Evolutionary conservation across 169 alveolate species (phyloP), one percentile per base, ranked within the genome.

Genomic region (Eimeria necatrix): DNA sequence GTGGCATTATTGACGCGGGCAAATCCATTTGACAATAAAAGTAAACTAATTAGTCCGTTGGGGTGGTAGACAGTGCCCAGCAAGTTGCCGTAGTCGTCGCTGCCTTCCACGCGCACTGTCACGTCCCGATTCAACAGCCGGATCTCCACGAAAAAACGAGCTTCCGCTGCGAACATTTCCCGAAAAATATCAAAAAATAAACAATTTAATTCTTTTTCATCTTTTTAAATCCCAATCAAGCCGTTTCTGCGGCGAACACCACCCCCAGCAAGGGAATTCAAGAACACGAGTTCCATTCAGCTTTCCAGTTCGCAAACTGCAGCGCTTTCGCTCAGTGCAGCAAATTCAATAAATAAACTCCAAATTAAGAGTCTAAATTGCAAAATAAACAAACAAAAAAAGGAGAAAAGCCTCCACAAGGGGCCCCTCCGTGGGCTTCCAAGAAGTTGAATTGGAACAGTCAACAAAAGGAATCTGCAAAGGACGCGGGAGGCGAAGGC

Each of bases 51-150:
- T 48, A 78, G 48, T 3, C 96, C 96, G n/a, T 68, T 74, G 49
- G 96, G 96, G 89, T 94, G 96, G 51, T 32, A 60, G 26, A 94
- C 53, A 12, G 93, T 89, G 9, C 95, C 96, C 7, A 22, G 32
- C 51, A 94, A 7, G 41, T 80, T 85, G 51, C 95, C 95, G 22
- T 18, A 56, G 24, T 88, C 91, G 48, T 78, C 91, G 68, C 64
- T 48, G 71, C 93, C 95, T 48, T 94, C 95, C 16, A 94, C 49
- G 48, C 95, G 92, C 46, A 94, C 95, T 14, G 70, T 92, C 60
- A 94, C 95, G 48, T 90, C 93, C 10, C 96, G 95, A 52, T 94
- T 94, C 90, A 94, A 64, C 68, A 94, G 87, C 3, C 96, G 78
- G 14, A 59, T 56, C 88, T 94, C 96, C 60, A 94, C 96, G 73